A percentile compares a stretch with the other conserved stretches of the same genome.
Conservation (phyloP, 1,139 yeast genomes). For the Scheffersomyces illinoinensis region DNA sequence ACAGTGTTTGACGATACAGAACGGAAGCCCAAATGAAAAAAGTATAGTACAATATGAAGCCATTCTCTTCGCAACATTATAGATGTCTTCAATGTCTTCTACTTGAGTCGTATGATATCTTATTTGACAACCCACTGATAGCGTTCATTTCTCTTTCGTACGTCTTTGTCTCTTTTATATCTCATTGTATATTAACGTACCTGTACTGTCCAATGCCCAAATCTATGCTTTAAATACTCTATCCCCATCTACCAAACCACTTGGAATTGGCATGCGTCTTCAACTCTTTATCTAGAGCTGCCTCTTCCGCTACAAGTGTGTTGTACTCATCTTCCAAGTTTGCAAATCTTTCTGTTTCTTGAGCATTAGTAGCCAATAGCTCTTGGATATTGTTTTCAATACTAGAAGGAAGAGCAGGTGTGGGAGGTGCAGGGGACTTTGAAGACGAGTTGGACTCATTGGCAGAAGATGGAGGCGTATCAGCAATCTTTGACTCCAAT, state of each 20-base stretch:
- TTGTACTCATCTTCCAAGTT: slow-evolving; percentile 50
- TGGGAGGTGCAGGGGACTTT: slow-evolving; percentile 32
- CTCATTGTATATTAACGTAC: neutral
- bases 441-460: slow-evolving; percentile 6
- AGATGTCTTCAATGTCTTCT: neutral
- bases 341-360: slow-evolving; percentile 59
- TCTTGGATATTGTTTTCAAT: slow-evolving; percentile 51
- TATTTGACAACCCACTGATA: neutral
- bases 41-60: too few species aligned
- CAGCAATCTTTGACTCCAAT: slow-evolving; percentile 40
- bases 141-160: neutral
- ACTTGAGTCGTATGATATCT: neutral
- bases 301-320: slow-evolving; percentile 28
- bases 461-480: slow-evolving; percentile 5
- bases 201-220: neutral
- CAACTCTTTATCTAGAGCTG: slow-evolving; percentile 28
- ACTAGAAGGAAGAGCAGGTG: slow-evolving; percentile 35
- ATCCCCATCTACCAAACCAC: slow-evolving; percentile 38
- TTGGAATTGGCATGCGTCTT: slow-evolving; percentile 24
- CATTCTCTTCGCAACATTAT: too few species aligned
- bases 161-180: neutral
- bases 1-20: too few species aligned
- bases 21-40: too few species aligned
- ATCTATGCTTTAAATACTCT: neutral
- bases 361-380: slow-evolving; percentile 50